Base-by-base conservation (phyloP, 2,329 filamentous ascomycete species). In the Monilinia fructigena region DNA sequence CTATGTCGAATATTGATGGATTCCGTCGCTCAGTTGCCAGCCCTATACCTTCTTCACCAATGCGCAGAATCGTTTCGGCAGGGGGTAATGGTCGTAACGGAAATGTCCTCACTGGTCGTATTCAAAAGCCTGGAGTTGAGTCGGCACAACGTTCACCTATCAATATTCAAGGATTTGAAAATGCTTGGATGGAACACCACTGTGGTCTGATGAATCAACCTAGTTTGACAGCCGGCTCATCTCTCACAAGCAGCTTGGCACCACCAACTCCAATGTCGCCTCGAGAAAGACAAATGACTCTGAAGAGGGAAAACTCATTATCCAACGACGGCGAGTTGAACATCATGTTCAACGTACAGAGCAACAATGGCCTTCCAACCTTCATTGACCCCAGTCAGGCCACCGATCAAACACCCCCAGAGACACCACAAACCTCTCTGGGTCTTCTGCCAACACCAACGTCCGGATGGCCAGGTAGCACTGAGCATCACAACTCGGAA, bases 181-280 rank as follows among this genome's bases (percentile, higher is more conserved):
- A 72, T 69, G 68, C 67, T n/a, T 74, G 74, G 45, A 68, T 76
- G 50, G 74, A 76, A 50, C 70, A 72, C 54, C 73, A 74, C 50
- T 70, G 69, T 26, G 70, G 73, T n/a, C 72, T 55, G 23, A 69
- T 73, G 40, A 69, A 69, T 23, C 64, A 71, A 31, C 68, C 68
- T 18, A 70, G 70, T n/a, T 58, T 74, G 48, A 72, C 69, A 5
- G 70, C 68, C 11, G 59, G 70, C 35, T 73, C 73, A 18, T 73
- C 74, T 16, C 38, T 73, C n/a, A 74, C 71, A 53, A 73, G 72
- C 66, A 76, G 72, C 52, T 69, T 76, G 4, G 74, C 75, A 54
- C 75, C 75, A 52, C 73, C 74, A 20, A 76, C 75, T 26, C 75
- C 75, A 12, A 72, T 75, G 72, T 76, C 75, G 42, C 74, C 74